Evolutionary conservation across 345 rosid species (phyloP), one percentile per base, ranked within the genome.

Genomic region (Brassica incana): DNA sequence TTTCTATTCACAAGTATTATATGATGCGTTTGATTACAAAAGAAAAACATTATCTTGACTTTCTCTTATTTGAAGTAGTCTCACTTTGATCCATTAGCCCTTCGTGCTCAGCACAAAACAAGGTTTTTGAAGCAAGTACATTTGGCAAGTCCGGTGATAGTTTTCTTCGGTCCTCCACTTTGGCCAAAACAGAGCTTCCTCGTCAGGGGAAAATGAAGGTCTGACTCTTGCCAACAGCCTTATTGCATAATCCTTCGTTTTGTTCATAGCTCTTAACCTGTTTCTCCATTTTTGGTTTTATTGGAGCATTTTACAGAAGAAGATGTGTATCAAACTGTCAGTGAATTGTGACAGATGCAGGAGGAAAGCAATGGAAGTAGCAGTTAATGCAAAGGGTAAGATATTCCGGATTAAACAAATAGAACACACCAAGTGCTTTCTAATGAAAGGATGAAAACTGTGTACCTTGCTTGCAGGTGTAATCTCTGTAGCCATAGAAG

Each of bases 401-500:
- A 38, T 9, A 71, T 20, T 40, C 11, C 15, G n/a, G 15, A 15
- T 29, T 8, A 3, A 69, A 11, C 10, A 12, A 68, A 40, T 35
- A 33, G 33, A 52, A 20, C 9, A 54, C 32, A 5, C 2, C 3
- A 29, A 43, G 4, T 59, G 58, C 60, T 65, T 59, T 76, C 65
- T 35, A 27, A 36, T 56, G 43, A 27, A 25, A 65, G 30, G 52
- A 32, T 36, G 33, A 76, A 58, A 64, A 75, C 56, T 61, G 27
- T 50, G 10, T 40, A 50, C 68, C 38, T 61, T 36, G 65, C 11
- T 63, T 77, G 33, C 52, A 86, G 88, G 90, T 66, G 87, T 83
- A 36, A 75, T 52, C 12, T 83, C 86, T 1, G 84, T 85, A 77
- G 85, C 81, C 5, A 61, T 87, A 5, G 81, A 84, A 76, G 88